These are phyloP conservation scores for Pythium aristosporum DNA, from an alignment of 352 stramenopile genomes.

Conservation along the genomic window DNA sequence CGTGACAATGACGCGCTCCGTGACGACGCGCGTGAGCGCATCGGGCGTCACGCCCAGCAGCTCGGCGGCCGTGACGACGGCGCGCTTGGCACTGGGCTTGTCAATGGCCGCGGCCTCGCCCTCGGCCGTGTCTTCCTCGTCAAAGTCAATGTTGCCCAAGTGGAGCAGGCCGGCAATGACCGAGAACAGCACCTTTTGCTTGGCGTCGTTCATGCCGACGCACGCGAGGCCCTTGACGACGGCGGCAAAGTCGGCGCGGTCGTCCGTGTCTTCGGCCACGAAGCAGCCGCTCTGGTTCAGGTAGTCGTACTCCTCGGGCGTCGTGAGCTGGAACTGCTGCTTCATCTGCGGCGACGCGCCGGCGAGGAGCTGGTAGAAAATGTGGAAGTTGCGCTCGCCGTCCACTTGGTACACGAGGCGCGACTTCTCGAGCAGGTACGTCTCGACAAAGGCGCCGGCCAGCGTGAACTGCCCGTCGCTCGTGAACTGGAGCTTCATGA, in stretches of 20 bases:
- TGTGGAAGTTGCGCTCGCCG: conserved; percentile 94
- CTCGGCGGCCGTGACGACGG: conserved; percentile 48
- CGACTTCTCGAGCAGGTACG: conserved; percentile 88
- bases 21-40: conserved; percentile 78
- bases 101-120: conserved; percentile 77
- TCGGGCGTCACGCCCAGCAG: conserved; percentile 69
- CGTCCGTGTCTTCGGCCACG: conserved; percentile 90
- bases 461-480: conserved; percentile 80
- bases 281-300: conserved; percentile 94
- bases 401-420: conserved; percentile 87
- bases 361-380: conserved; percentile 92
- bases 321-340: conserved; percentile 65
- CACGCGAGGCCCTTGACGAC: conserved; percentile 73
- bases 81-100: conserved; percentile 61
- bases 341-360: conserved; percentile 55
- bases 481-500: conserved; percentile 96
- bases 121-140: conserved; percentile 85
- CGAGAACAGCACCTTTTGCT: conserved; percentile 88
- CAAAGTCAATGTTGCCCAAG: conserved; percentile 95
- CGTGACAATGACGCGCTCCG: conserved; percentile 84
- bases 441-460: conserved; percentile 84
- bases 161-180: conserved; percentile 94
- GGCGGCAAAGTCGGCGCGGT: conserved; percentile 78
- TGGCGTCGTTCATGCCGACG: conserved; percentile 67
- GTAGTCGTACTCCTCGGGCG: conserved; percentile 90